Percentiles rank a stretch among this genome's conserved stretches.
Evolutionary conservation across 2,329 filamentous ascomycete genomes (phyloP).

Genomic region (Alternaria sp.): DNA sequence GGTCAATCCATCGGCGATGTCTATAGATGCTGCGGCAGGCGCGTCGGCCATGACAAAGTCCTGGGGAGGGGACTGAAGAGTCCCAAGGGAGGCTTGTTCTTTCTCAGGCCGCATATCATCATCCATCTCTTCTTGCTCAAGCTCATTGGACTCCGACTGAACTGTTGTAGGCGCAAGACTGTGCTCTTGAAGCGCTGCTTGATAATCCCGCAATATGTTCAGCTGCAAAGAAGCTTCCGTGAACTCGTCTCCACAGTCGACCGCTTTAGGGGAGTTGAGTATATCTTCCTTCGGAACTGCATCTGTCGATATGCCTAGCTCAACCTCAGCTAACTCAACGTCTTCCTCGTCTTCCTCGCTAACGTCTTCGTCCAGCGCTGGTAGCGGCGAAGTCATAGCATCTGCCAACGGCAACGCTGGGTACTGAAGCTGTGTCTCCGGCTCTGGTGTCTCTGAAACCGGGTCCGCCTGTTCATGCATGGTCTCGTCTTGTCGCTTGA

Average conservation of each 20-base stretch:
- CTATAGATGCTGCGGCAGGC: not conserved
- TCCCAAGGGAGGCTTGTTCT: not conserved
- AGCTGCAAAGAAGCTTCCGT: conserved; percentile 43
- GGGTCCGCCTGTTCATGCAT: not conserved
- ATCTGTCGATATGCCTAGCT: not conserved
- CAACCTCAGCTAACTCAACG: conserved; percentile 2
- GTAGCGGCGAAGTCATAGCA: not conserved
- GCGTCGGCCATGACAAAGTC: not conserved
- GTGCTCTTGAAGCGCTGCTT: conserved; percentile 6
- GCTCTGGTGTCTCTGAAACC: not conserved
- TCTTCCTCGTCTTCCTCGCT: not conserved
- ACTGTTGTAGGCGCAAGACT: not conserved
- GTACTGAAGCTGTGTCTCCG: conserved; percentile 13
- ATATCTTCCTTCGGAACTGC: not conserved
- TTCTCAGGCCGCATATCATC: not conserved
- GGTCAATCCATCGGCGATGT: conserved; percentile 43
- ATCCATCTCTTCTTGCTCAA: not conserved
- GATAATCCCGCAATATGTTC: conserved; percentile 33
- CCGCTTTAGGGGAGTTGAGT: not conserved
- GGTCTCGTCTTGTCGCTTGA: not conserved
- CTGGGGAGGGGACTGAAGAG: not conserved
- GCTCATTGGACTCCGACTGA: not conserved
- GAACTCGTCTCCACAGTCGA: conserved; percentile 25
- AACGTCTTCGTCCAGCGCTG: conserved; percentile 1
- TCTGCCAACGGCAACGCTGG: conserved; percentile 15